Conservation (phyloP, 345 rosid genomes). For the Melaleuca alternifolia region DNA sequence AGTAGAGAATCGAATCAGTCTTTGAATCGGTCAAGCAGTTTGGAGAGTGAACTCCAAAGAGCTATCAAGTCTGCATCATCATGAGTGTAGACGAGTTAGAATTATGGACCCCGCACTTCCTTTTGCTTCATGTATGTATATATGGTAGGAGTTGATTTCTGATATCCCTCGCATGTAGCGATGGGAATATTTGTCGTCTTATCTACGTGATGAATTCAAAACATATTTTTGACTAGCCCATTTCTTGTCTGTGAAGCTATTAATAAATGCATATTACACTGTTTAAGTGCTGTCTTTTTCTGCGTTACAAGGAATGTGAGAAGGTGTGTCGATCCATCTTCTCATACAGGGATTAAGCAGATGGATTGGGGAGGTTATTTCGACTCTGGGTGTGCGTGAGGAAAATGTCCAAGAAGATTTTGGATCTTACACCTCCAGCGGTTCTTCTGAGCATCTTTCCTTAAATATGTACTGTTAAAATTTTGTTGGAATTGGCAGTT, state of each 20-base stretch:
- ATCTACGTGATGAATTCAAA: not conserved
- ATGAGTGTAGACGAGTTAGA: not conserved
- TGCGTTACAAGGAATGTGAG: not conserved
- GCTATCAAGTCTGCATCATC: slow-evolving; percentile 46
- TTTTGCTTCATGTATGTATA: not conserved
- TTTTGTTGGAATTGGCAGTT: not conserved
- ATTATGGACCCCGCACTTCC: not conserved
- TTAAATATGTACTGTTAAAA: not conserved
- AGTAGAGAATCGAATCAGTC: slow-evolving; percentile 17
- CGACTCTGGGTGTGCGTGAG: not conserved
- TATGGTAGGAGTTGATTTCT: not conserved
- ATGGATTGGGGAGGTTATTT: not conserved
- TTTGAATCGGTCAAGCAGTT: slow-evolving; percentile 14
- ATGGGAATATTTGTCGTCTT: not conserved
- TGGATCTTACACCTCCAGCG: not conserved
- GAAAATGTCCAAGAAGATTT: not conserved
- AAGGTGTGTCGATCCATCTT: not conserved
- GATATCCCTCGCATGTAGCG: not conserved
- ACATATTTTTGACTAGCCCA: not conserved
- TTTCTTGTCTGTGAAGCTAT: not conserved
- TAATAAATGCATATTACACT: not conserved
- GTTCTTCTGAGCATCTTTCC: not conserved
- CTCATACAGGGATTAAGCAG: not conserved
- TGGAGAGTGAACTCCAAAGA: slow-evolving; percentile 47
- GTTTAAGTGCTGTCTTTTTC: not conserved